Conservation (phyloP, 345 rosid genomes). For the Pugionium dolabratum region DNA sequence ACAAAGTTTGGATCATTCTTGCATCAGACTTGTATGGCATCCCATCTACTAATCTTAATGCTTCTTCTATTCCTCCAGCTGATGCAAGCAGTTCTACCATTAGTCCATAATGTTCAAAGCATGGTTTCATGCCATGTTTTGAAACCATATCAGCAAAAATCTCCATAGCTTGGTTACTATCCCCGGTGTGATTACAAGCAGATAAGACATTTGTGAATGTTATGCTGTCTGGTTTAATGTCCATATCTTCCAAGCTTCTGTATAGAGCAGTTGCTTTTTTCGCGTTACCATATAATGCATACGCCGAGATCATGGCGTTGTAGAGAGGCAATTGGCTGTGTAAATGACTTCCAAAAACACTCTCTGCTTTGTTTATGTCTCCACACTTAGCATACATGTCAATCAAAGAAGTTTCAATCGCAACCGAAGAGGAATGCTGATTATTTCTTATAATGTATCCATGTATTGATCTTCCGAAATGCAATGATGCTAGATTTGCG, state of each 20-base stretch:
- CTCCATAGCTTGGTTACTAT: conserved; percentile 46
- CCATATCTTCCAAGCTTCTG: conserved; percentile 35
- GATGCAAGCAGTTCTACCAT: conserved; percentile 49
- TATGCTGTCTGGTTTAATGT: conserved; percentile 50
- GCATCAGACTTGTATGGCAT: conserved; percentile 59
- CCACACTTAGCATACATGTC: conserved; percentile 81
- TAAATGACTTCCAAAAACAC: conserved; percentile 34
- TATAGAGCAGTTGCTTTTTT: conserved; percentile 44
- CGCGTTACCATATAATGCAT: conserved; percentile 48
- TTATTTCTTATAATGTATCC: conserved; percentile 54
- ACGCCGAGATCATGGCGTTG: conserved; percentile 57
- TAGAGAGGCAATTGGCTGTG: conserved; percentile 46
- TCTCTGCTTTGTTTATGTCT: conserved; percentile 46
- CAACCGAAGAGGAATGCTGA: conserved; percentile 33
- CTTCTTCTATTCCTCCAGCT: conserved; percentile 47
- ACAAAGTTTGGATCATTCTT: conserved; percentile 48
- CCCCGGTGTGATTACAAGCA: conserved; percentile 50
- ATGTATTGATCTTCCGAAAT: conserved; percentile 56
- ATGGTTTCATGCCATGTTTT: conserved; percentile 38
- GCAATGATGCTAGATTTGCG: conserved; percentile 45
- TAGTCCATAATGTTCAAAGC: conserved; percentile 60
- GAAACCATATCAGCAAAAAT: conserved; percentile 43
- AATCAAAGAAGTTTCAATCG: conserved; percentile 51
- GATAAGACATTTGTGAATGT: conserved; percentile 51
- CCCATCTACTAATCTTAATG: conserved; percentile 37